Base-by-base conservation (phyloP, 441 rosid species). In the Mallotus repandus region DNA sequence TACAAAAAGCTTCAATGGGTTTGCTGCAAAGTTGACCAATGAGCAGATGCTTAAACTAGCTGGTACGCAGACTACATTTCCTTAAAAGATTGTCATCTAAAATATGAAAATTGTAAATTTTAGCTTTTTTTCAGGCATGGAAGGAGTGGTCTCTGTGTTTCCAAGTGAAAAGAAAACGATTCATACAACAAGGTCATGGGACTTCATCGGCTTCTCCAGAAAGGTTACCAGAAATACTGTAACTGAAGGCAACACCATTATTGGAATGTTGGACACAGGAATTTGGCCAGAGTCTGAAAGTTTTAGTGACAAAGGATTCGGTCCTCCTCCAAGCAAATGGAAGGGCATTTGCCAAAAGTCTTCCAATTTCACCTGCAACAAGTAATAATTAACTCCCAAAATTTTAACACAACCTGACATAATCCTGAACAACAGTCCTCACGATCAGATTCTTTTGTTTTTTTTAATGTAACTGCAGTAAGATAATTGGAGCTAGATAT, bases 311-410 rank as follows among this genome's bases (percentile, higher is more conserved):
- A 14, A 64, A 69, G 86, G 83, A 16, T 84, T 81, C 65, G 81
- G 84, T 78, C 83, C 89, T n/a, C 86, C 88, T 71, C 95, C 95
- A 0, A 45, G 77, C 22, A 87, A 87, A 82, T 87, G 91, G 91
- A 86, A 88, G 71, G 90, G 93, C n/a, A 59, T 54, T 63, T 90
- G 95, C 65, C 68, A 75, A 12, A 79, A 81, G 9, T 72, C 71
- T 25, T 62, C 70, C 41, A 87, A 84, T 69, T 86, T 88, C 83
- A 83, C 89, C 5, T 88, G 92, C 84, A 90, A 87, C 78, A 87
- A 87, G 95, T 90, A 73, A 45, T 45, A 3, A 38, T 38, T 45
- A 9, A 45, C 9, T 45, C 49, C 49, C 13, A 45, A 29, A 7
- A 0, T 8, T 45, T 45, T 45, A 45, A 38, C 41, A 38, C 41